Conservation (phyloP, 345 rosid genomes). For the Crucihimalaya himalaica region DNA sequence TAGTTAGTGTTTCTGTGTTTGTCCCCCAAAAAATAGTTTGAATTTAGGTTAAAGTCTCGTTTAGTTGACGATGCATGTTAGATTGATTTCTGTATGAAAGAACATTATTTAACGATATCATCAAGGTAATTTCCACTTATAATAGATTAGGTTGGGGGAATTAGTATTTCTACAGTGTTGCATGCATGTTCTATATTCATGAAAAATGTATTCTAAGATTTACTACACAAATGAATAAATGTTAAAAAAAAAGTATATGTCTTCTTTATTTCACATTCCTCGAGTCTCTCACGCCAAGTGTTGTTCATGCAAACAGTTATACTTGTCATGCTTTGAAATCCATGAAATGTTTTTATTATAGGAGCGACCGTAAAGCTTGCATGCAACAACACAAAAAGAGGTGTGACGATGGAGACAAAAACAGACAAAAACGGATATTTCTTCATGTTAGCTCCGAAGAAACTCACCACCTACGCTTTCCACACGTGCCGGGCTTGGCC, state of each 20-base stretch:
- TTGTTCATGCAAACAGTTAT: constrained; percentile 24
- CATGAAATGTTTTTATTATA: constrained; percentile 22
- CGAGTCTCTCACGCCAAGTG: constrained; percentile 30
- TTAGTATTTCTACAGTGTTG: not conserved
- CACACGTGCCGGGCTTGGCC: constrained; percentile 69
- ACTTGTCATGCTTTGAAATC: not conserved
- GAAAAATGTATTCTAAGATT: not conserved
- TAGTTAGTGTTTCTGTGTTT: not conserved
- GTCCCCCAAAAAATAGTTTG: not conserved
- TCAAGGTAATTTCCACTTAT: not conserved
- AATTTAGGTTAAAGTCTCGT: not conserved
- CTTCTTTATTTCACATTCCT: constrained; percentile 1
- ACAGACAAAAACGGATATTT: constrained; percentile 91
- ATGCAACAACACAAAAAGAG: constrained; percentile 69
- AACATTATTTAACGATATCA: not conserved
- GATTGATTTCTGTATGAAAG: not conserved
- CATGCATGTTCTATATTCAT: not conserved
- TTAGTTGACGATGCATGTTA: constrained; percentile 1
- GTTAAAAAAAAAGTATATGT: not conserved
- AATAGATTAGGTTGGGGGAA: not conserved
- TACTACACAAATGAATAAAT: not conserved
- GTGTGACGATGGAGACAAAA: constrained; percentile 35
- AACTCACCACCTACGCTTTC: constrained; percentile 65
- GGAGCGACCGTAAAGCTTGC: constrained; percentile 68
- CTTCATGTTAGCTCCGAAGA: constrained; percentile 62